Evolutionary conservation across 768 basidiomycete genomes (phyloP).

Genomic region (Agaricus blazei): DNA sequence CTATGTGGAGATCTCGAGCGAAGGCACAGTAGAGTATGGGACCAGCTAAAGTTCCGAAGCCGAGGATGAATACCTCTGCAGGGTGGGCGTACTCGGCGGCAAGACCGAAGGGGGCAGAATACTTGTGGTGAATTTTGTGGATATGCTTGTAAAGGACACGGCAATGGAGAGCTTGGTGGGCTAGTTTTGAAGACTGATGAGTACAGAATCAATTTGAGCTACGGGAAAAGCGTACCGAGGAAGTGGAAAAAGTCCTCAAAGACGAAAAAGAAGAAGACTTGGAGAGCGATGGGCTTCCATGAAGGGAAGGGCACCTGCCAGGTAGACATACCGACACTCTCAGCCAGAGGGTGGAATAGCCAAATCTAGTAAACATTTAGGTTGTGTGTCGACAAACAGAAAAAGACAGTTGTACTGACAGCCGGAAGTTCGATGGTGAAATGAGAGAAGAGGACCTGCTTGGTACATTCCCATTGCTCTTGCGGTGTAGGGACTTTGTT

Average conservation of each 20-base stretch:
- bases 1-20: slow-evolving; percentile 75
- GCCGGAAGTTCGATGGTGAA: slow-evolving; percentile 93
- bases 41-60: slow-evolving; percentile 84
- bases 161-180: slow-evolving; percentile 86
- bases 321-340: slow-evolving; percentile 83
- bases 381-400: not conserved
- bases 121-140: slow-evolving; percentile 97
- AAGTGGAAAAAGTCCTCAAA: slow-evolving; percentile 97
- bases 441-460: slow-evolving; percentile 89
- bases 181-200: slow-evolving; percentile 27
- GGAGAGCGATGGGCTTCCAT: slow-evolving; percentile 61
- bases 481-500: slow-evolving; percentile 71
- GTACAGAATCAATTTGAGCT: not conserved
- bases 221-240: slow-evolving; percentile 45
- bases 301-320: slow-evolving; percentile 91
- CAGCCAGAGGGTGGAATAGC: slow-evolving; percentile 89
- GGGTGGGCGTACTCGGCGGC: slow-evolving; percentile 99
- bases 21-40: slow-evolving; percentile 84
- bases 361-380: slow-evolving; percentile 52
- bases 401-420: slow-evolving; percentile 38
- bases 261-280: slow-evolving; percentile 86
- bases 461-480: slow-evolving; percentile 96
- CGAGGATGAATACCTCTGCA: slow-evolving; percentile 91
- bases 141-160: slow-evolving; percentile 85
- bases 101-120: slow-evolving; percentile 93